A percentile compares a stretch with the other conserved stretches of the same genome.
Conservation (phyloP, 2,329 filamentous ascomycete genomes). For the Verticillium nonalfalfae region DNA sequence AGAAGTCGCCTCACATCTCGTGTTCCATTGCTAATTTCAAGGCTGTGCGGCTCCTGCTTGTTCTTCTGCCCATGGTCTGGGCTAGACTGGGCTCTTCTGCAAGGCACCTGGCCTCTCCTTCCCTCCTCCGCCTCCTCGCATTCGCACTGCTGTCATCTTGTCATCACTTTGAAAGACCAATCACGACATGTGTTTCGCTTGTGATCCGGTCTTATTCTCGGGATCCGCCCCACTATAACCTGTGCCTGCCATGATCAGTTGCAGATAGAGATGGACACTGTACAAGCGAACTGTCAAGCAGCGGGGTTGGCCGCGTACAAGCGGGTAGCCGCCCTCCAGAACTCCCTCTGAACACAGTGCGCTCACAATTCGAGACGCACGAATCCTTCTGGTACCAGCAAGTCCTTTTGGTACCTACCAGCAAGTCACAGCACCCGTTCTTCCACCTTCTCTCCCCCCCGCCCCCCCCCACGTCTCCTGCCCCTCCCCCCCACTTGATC, state of each 20-base stretch:
- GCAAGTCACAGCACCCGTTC: too few relatives aligned
- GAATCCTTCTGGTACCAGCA: too few relatives aligned
- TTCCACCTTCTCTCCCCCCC: not conserved
- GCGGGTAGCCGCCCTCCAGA: not conserved
- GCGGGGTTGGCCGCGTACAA: not conserved
- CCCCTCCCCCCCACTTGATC: not conserved
- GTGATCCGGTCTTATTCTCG: not conserved
- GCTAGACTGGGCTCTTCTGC: too few relatives aligned
- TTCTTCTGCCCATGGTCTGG: too few relatives aligned
- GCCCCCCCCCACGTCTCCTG: not conserved
- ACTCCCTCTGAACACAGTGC: too few relatives aligned
- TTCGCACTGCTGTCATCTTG: not conserved
- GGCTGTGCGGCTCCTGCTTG: too few relatives aligned
- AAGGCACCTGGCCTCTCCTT: not conserved
- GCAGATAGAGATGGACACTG: not conserved
- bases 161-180: not conserved
- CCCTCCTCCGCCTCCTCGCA: too few relatives aligned
- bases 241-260: not conserved
- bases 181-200: not conserved
- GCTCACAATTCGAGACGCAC: too few relatives aligned
- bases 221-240: not conserved
- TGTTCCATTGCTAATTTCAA: too few relatives aligned
- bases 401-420: constrained; percentile 1
- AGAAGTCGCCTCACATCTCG: too few relatives aligned
- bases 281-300: not conserved